Evolutionary conservation across 305 asterid species (phyloP).

Genomic region (Andrographis paniculata): DNA sequence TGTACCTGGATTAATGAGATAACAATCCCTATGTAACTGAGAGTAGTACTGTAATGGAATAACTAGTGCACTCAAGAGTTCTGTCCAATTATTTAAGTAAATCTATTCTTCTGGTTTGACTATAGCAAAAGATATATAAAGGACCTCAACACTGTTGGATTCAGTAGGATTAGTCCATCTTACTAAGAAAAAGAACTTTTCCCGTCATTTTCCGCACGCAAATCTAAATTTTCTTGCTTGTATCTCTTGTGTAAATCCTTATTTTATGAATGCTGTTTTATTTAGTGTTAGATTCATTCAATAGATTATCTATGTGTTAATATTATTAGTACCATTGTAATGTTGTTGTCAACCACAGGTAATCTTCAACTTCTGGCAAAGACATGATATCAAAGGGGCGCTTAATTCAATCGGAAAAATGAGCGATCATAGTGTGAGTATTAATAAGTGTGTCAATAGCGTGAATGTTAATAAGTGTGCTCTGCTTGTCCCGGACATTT

Average conservation of each 20-base stretch:
- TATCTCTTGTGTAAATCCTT: slow-evolving; percentile 5
- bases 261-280: slow-evolving; percentile 1
- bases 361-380: slow-evolving; percentile 66
- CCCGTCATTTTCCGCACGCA: too few relatives aligned
- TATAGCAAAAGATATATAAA: too few relatives aligned
- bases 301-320: too few relatives aligned
- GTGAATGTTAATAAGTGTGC: slow-evolving; percentile 1
- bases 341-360: slow-evolving; percentile 40
- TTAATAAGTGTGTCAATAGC: slow-evolving; percentile 18
- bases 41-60: background rate
- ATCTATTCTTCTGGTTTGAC: too few relatives aligned
- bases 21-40: background rate
- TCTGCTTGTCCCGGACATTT: slow-evolving; percentile 6
- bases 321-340: background rate
- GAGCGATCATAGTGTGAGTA: slow-evolving; percentile 84
- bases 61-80: background rate
- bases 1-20: background rate
- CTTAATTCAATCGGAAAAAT: slow-evolving; percentile 61
- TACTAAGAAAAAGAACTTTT: background rate
- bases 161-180: background rate
- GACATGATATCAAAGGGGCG: slow-evolving; percentile 87
- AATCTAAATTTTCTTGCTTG: background rate
- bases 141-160: background rate
- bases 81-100: background rate
- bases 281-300: slow-evolving; percentile 3